phyloP scores from a whole-genome alignment of 768 basidiomycete genomes.

The Guyanaporus albipodus region DNA sequence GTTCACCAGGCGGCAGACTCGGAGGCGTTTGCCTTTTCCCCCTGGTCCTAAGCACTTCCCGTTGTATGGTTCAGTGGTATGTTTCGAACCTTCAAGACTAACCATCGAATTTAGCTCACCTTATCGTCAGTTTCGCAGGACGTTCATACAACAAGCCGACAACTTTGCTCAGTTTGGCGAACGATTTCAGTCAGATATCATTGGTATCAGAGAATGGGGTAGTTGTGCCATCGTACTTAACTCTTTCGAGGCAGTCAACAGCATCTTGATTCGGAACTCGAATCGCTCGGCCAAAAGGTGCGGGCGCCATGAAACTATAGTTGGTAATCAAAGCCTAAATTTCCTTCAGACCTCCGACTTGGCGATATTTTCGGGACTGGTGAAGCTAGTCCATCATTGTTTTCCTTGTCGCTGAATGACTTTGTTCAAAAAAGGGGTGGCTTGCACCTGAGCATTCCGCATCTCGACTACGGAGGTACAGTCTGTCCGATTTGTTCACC shows the following conservation, averaged over 20 bases:
- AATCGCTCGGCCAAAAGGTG: conserved; percentile 1
- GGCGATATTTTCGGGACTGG: conserved; percentile 2
- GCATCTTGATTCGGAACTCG: conserved; percentile 2
- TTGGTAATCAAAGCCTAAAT: no score
- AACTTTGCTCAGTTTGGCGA: conserved; percentile 4
- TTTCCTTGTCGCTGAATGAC: no score
- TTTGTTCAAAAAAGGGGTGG: conserved; percentile 4
- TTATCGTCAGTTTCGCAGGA: conserved; percentile 6
- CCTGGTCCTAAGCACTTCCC: conserved; percentile 2
- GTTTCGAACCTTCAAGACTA: no score
- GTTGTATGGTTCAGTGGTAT: conserved; percentile 2
- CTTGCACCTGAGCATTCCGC: conserved; percentile 1
- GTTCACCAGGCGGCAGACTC: neutral
- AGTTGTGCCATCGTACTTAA: conserved; percentile 4
- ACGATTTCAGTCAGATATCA: conserved; percentile 2
- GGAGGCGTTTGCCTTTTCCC: conserved; percentile 1
- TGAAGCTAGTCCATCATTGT: no score
- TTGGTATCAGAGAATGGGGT: conserved; percentile 6
- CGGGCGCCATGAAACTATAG: no score
- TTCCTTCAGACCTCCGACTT: conserved; percentile 1
- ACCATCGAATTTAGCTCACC: no score
- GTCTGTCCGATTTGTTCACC: neutral
- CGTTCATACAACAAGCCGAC: conserved; percentile 1
- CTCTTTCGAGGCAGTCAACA: conserved; percentile 4
- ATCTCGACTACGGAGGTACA: conserved; percentile 6